Conservation (phyloP, 306 rosid genomes). For the Dicorynia guianensis region DNA sequence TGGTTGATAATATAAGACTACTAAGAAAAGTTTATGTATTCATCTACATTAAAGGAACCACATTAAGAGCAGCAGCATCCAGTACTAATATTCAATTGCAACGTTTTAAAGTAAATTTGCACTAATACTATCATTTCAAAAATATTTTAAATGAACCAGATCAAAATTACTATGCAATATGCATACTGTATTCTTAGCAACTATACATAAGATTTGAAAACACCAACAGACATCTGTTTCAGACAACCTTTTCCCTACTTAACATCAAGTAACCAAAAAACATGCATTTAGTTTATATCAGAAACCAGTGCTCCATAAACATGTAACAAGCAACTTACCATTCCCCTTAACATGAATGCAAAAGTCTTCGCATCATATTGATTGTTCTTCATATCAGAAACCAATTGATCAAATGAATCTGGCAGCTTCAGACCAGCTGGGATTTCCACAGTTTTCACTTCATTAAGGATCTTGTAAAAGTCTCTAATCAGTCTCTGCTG, state of each 20-base stretch:
- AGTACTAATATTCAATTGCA: too few relatives aligned
- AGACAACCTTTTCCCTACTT: constrained; percentile 24
- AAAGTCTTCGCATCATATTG: constrained; percentile 88
- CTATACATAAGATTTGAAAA: constrained; percentile 10
- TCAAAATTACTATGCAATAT: not conserved
- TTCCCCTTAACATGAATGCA: constrained; percentile 80
- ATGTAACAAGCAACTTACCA: constrained; percentile 60
- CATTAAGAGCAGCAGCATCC: too few relatives aligned
- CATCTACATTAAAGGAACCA: too few relatives aligned
- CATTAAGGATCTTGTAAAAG: constrained; percentile 83
- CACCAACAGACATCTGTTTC: constrained; percentile 34
- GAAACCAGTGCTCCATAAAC: constrained; percentile 12
- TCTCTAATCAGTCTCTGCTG: constrained; percentile 85
- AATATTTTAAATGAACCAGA: not conserved
- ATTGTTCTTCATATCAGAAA: constrained; percentile 33
- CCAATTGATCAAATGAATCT: constrained; percentile 73
- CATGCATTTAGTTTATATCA: too few relatives aligned
- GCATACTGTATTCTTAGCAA: not conserved
- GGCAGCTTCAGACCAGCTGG: constrained; percentile 81
- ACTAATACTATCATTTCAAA: not conserved
- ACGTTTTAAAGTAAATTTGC: too few relatives aligned
- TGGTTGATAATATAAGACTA: too few relatives aligned
- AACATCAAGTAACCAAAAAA: constrained; percentile 24
- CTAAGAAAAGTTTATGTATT: too few relatives aligned
- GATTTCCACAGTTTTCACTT: constrained; percentile 75